These are phyloP conservation scores for Hanseniaspora vineae DNA, from an alignment of 805 yeast species.

Conservation along the genomic window DNA sequence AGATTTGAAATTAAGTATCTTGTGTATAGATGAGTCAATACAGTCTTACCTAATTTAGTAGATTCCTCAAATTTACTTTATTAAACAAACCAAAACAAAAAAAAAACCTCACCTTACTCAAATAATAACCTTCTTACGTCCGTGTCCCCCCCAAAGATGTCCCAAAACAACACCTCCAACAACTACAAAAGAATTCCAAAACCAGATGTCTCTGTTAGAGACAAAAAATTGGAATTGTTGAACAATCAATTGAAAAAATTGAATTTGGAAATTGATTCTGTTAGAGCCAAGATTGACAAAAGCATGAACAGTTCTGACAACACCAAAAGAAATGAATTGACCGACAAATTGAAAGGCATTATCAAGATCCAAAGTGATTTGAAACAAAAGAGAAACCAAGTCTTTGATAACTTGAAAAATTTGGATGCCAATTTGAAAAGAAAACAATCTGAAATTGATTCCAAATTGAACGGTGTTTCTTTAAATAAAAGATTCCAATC, in stretches of 20 bases:
- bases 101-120: not conserved
- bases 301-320: slow-evolving; percentile 34
- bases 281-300: slow-evolving; percentile 39
- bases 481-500: slow-evolving; percentile 52
- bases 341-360: slow-evolving; percentile 33
- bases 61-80: no score
- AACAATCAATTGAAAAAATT: slow-evolving; percentile 51
- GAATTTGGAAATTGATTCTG: slow-evolving; percentile 38
- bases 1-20: not conserved
- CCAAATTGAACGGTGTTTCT: slow-evolving; percentile 23
- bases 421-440: slow-evolving; percentile 61
- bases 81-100: no score
- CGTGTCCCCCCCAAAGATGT: slow-evolving; percentile 2
- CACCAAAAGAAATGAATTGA: slow-evolving; percentile 42
- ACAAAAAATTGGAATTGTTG: slow-evolving; percentile 41
- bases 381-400: slow-evolving; percentile 31
- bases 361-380: slow-evolving; percentile 35
- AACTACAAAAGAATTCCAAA: slow-evolving; percentile 30
- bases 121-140: no score
- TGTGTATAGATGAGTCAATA: not conserved
- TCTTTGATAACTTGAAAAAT: slow-evolving; percentile 54
- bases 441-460: slow-evolving; percentile 61
- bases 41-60: no score
- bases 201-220: slow-evolving; percentile 58
- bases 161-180: not conserved